Percentiles rank a stretch among this genome's conserved stretches.
Conservation (phyloP, 768 basidiomycete genomes). For the Mycena pura region DNA sequence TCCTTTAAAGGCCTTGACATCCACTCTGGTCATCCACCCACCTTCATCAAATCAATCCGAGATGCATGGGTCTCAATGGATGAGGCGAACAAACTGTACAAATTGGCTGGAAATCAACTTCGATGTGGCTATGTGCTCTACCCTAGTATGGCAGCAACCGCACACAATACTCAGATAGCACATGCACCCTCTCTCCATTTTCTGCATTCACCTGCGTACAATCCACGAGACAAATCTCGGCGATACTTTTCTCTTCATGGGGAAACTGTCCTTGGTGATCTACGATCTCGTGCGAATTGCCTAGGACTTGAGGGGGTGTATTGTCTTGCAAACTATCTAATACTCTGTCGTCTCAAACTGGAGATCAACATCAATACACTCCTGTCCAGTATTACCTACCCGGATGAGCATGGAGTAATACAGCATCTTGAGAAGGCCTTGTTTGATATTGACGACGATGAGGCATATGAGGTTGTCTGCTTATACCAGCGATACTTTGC, state of each 20-base stretch:
- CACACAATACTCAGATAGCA: neutral
- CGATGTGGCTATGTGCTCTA: neutral
- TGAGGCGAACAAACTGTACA: neutral
- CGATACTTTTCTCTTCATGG: neutral
- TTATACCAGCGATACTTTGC: neutral
- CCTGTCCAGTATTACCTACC: neutral
- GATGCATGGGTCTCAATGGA: neutral
- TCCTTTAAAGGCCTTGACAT: neutral
- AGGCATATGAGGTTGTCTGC: neutral
- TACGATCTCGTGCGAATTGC: neutral
- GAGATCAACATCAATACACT: neutral
- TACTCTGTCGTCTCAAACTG: neutral
- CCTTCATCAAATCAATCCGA: neutral
- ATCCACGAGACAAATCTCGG: neutral
- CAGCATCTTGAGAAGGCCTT: neutral
- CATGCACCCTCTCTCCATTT: neutral
- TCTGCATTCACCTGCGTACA: neutral
- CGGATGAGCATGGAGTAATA: neutral
- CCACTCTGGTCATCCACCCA: neutral
- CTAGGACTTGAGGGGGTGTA: neutral
- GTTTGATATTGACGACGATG: neutral
- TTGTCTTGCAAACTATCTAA: neutral
- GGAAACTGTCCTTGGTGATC: neutral
- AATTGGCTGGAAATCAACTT: neutral
- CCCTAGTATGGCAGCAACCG: neutral